Percentiles rank a stretch among this genome's conserved stretches.
Conservation (phyloP, 495 filamentous ascomycete species). For the Bacidia gigantensis region DNA sequence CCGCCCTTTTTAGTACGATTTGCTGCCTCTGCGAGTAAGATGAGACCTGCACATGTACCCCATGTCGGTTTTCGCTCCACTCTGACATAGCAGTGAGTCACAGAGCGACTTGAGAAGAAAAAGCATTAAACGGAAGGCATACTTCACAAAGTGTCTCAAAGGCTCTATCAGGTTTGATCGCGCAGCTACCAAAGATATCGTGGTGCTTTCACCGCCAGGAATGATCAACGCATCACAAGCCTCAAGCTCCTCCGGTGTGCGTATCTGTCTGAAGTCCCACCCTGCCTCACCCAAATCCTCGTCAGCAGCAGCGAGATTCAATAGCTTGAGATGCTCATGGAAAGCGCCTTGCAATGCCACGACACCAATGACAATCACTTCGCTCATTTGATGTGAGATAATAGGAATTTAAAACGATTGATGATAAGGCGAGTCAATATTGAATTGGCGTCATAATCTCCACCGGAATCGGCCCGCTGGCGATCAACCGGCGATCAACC, state of each 20-base stretch:
- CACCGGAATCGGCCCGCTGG: not conserved
- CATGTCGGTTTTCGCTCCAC: constrained; percentile 72
- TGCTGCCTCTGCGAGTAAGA: constrained; percentile 78
- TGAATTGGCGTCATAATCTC: not conserved
- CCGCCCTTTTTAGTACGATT: constrained; percentile 81
- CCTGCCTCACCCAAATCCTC: constrained; percentile 22
- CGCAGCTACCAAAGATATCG: constrained; percentile 77
- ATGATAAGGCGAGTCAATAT: not conserved
- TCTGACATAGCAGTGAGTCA: constrained; percentile 18
- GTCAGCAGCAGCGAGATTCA: constrained; percentile 47
- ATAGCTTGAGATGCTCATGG: constrained; percentile 67
- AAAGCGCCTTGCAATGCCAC: constrained; percentile 93
- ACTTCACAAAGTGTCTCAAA: constrained; percentile 89
- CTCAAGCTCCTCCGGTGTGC: constrained; percentile 55
- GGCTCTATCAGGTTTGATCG: constrained; percentile 71
- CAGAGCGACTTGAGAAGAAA: not conserved
- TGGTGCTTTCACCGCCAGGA: constrained; percentile 89
- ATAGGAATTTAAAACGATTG: not conserved
- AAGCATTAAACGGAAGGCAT: constrained; percentile 27
- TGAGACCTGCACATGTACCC: constrained; percentile 94
- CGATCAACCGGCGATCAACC: not conserved
- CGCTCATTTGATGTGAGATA: constrained; percentile 10
- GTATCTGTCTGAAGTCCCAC: constrained; percentile 64
- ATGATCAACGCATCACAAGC: constrained; percentile 73
- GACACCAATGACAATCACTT: constrained; percentile 56